Base-by-base conservation (phyloP, 345 rosid genomes). In the Populus simonii region DNA sequence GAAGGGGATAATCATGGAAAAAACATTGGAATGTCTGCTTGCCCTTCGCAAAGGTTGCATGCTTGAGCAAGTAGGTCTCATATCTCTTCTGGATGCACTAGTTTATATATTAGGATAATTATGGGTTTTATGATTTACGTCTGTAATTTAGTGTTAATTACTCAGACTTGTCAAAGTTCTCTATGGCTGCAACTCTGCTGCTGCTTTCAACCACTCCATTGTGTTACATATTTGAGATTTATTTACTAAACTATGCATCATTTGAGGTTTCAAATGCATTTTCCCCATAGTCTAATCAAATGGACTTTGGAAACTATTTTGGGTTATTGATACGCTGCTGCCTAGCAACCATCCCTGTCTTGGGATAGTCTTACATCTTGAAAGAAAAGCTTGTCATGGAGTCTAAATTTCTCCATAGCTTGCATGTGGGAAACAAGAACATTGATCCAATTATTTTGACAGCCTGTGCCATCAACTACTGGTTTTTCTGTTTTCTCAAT, bases 1-100 rank as follows among this genome's bases (percentile, higher is more conserved):
- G 74, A 80, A 61, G 87, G 88, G 51, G 88, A 87, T 71, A 82
- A 77, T 79, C 83, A 77, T 82, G 76, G 79, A 5, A 84, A 84
- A 79, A 88, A 93, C 90, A 25, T 76, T 90, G 83, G 92, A 91
- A 72, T 88, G 90, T 76, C 76, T 93, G 45, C 75, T 71, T 71
- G 88, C 97, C 65, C 90, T 96, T 66, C 97, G 97, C 20, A 92
- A 86, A 85, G 92, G 94, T 77, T 96, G 97, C 84, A 84, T 96
- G 78, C 80, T 89, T 70, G 99, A 91, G 84, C 98, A 96, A 79
- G 99, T 93, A 85, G 76, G 53, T 33, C 31, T 70, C 66, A 47
- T 7, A 15, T 68, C 27, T 59, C n/a, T 73, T 16, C 43, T 25
- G 12, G 35, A 9, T 31, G 38, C 31, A 18, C 59, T 31, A 31